A percentile compares a stretch with the other conserved stretches of the same genome.
Evolutionary conservation across 2,329 filamentous ascomycete genomes (phyloP).

Genomic region (Alternaria gansuensis): DNA sequence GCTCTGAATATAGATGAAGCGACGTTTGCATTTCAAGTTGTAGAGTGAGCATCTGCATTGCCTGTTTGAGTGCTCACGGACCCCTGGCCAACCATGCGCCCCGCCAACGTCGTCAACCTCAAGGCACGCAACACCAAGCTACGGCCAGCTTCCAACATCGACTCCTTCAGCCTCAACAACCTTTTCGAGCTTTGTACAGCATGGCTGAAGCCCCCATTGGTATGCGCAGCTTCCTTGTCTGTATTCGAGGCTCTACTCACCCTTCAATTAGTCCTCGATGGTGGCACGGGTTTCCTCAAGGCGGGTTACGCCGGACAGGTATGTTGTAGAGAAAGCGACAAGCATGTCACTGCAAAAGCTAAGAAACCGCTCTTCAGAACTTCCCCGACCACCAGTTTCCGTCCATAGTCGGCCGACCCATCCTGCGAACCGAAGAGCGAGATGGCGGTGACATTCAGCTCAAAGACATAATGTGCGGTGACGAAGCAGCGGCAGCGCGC

Average conservation of each 20-base stretch:
- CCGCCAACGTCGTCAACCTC: slow-evolving; percentile 45
- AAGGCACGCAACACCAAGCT: slow-evolving; percentile 26
- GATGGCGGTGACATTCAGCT: slow-evolving; percentile 73
- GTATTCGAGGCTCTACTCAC: slow-evolving; percentile 40
- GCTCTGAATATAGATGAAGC: not conserved
- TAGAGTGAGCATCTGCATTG: slow-evolving; percentile 22
- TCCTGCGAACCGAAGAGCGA: slow-evolving; percentile 94
- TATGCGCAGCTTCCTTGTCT: slow-evolving; percentile 39
- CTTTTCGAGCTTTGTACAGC: slow-evolving; percentile 33
- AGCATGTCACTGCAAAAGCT: slow-evolving; percentile 12
- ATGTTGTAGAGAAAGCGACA: slow-evolving; percentile 38
- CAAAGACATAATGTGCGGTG: slow-evolving; percentile 99
- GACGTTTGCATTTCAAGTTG: slow-evolving; percentile 7
- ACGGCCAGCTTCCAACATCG: slow-evolving; percentile 26
- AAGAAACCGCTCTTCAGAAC: slow-evolving; percentile 67
- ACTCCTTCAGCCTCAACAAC: slow-evolving; percentile 19
- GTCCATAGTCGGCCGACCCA: slow-evolving; percentile 96
- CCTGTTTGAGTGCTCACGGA: slow-evolving; percentile 35
- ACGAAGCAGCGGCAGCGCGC: slow-evolving; percentile 93
- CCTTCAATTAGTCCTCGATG: slow-evolving; percentile 83
- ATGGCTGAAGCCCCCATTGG: slow-evolving; percentile 63
- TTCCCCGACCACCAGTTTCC: slow-evolving; percentile 99
- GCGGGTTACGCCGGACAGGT: slow-evolving; percentile 96
- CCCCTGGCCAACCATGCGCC: slow-evolving; percentile 31
- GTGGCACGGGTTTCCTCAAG: slow-evolving; percentile 99